Evolutionary conservation across 192 early-diverging fungal species (phyloP), one percentile per base, ranked within the genome.

Genomic region (Podila verticillata): DNA sequence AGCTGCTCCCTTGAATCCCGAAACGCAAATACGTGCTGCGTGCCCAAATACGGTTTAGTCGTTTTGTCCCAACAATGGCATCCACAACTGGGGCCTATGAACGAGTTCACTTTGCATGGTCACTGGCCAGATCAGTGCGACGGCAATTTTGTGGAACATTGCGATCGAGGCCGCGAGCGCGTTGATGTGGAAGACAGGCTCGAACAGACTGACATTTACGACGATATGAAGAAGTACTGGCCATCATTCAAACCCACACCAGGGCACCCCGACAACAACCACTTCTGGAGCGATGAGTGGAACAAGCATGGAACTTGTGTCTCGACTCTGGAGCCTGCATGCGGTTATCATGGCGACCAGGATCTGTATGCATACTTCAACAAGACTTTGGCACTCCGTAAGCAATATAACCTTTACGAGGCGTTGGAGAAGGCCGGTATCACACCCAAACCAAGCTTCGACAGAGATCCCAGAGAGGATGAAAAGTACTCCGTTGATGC

Each of bases 261-360:
- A 65, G 49, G 35, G 65, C 29, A 91, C 66, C 89, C 88, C 48
- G 84, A 91, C 85, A 88, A 94, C 78, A 88, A 93, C 82, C 86
- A 82, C 84, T 91, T 94, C 79, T 92, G 90, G 91, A 81, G 83
- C 22, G 89, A 94, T 74, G 92, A 94, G 62, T 94, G 89, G 89
- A 77, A 74, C 82, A 94, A 92, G 84, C 92, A 94, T 70, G 92
- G 92, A 34, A 92, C 89, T 9, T 93, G 92, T 68, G 88, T 92
- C 6, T 80, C 85, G 4, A 92, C 91, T 10, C 72, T 92, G 51
- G 82, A 85, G 30, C 90, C 91, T 26, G 24, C 32, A 8, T 93
- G 92, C 84, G 47, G 22, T 8, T 90, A 88, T 48, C 30, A 19
- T 19, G 68, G 79, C 29, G 67, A 85, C 54, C 82, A 88, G 31